Evolutionary conservation across 371 early-diverging fungal genomes (phyloP).

Genomic region (Chytridium lagenaria): DNA sequence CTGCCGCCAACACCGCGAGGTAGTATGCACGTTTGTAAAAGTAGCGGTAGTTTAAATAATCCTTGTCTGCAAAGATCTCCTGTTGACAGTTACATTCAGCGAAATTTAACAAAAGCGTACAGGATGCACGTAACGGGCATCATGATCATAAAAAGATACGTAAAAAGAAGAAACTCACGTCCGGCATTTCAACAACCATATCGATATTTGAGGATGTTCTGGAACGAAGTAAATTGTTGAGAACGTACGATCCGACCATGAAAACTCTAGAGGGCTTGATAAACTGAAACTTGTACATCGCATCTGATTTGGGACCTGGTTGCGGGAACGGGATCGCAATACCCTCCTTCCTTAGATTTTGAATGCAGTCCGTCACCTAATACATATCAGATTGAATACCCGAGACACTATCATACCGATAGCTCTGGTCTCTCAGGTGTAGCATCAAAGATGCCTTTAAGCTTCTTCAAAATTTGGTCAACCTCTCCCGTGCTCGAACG

Average conservation of each 20-base stretch:
- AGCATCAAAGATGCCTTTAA: constrained; percentile 56
- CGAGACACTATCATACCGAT: background rate
- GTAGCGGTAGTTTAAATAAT: constrained; percentile 91
- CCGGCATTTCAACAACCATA: constrained; percentile 92
- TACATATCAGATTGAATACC: background rate
- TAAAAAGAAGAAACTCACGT: constrained; percentile 40
- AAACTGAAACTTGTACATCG: constrained; percentile 77
- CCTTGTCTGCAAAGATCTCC: constrained; percentile 87
- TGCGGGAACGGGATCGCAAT: constrained; percentile 79
- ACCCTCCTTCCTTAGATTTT: constrained; percentile 37
- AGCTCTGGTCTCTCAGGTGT: constrained; percentile 35
- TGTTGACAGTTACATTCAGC: constrained; percentile 24
- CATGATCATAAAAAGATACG: background rate
- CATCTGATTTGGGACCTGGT: constrained; percentile 66
- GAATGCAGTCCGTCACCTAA: constrained; percentile 29
- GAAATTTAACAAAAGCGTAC: too few species aligned
- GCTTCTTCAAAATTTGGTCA: constrained; percentile 74
- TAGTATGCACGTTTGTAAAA: constrained; percentile 95
- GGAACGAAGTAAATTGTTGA: constrained; percentile 74
- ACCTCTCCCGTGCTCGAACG: constrained; percentile 69
- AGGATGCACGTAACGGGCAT: too few species aligned
- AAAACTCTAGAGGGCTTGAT: constrained; percentile 76
- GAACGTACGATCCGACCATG: constrained; percentile 88
- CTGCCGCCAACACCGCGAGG: constrained; percentile 65
- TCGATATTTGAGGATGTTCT: constrained; percentile 75